Conservation (phyloP, 2,329 filamentous ascomycete species). For the Teratosphaeria nubilosa region DNA sequence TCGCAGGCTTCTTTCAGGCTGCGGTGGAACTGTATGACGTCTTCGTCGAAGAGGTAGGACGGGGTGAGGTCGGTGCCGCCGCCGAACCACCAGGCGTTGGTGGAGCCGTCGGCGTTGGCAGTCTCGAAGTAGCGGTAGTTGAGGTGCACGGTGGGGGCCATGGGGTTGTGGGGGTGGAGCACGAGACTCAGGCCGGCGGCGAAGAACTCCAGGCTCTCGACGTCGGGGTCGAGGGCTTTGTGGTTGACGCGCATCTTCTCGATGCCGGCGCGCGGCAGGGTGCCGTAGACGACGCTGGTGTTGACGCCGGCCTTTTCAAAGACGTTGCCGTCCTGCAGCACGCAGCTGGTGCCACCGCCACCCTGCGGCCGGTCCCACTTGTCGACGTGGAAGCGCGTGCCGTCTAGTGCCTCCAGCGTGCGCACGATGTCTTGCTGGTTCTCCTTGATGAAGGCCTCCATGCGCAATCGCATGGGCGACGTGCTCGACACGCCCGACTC, state of each 20-base stretch:
- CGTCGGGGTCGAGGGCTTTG: constrained; percentile 70
- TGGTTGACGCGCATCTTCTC: constrained; percentile 90
- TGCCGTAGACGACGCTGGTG: constrained; percentile 88
- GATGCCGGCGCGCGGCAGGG: constrained; percentile 76
- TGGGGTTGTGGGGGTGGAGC: constrained; percentile 85
- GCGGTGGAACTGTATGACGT: constrained; percentile 92
- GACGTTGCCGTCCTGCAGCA: constrained; percentile 89
- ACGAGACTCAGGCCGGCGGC: constrained; percentile 89
- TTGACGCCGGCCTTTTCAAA: constrained; percentile 98
- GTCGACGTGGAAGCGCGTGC: constrained; percentile 69
- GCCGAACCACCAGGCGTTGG: constrained; percentile 95
- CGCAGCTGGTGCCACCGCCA: constrained; percentile 76
- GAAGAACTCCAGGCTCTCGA: constrained; percentile 87
- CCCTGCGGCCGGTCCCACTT: constrained; percentile 81
- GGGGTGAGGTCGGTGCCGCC: constrained; percentile 92
- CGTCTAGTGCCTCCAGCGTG: constrained; percentile 75
- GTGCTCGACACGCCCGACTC: constrained; percentile 62
- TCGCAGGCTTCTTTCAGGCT: constrained; percentile 90
- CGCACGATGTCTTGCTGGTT: constrained; percentile 82
- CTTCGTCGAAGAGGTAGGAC: constrained; percentile 89
- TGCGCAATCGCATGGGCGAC: constrained; percentile 92
- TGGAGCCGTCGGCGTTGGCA: constrained; percentile 67
- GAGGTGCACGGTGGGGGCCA: constrained; percentile 93
- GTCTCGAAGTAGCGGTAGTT: constrained; percentile 99
- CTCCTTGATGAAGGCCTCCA: constrained; percentile 92